Evolutionary conservation across 768 basidiomycete genomes (phyloP).

Genomic region (Kwoniella sp.): DNA sequence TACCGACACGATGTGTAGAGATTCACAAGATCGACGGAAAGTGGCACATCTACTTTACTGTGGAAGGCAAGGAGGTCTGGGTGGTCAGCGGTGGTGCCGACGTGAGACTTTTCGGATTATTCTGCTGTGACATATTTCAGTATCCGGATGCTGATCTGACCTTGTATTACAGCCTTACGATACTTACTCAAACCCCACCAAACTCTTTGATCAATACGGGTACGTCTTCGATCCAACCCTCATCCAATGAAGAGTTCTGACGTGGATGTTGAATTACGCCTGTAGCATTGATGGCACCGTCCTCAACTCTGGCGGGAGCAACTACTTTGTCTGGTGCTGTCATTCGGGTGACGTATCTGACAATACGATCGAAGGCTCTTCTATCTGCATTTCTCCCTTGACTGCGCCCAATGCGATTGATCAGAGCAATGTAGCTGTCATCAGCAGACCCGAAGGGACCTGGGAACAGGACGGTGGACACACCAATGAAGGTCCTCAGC

Average conservation of each 20-base stretch:
- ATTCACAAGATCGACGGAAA: constrained; percentile 27
- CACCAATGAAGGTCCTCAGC: constrained; percentile 25
- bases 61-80: constrained; percentile 13
- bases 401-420: constrained; percentile 22
- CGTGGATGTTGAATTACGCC: neutral
- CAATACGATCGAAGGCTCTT: constrained; percentile 8
- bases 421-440: constrained; percentile 12
- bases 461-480: constrained; percentile 21
- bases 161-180: constrained; percentile 9
- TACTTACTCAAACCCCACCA: neutral
- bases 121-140: neutral
- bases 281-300: constrained; percentile 30
- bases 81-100: constrained; percentile 19
- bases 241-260: neutral
- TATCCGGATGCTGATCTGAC: neutral
- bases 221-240: neutral
- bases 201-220: constrained; percentile 10
- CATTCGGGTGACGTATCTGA: constrained; percentile 12
- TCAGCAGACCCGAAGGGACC: constrained; percentile 18
- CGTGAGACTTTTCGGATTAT: constrained; percentile 12
- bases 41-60: constrained; percentile 32
- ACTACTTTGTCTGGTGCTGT: constrained; percentile 32
- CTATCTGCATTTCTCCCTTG: constrained; percentile 27
- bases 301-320: neutral
- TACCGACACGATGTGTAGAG: too few species aligned